A percentile compares a stretch with the other conserved stretches of the same genome.
phyloP scores from a whole-genome alignment of 257 asterid genomes.

The Solanum chiquidenum region DNA sequence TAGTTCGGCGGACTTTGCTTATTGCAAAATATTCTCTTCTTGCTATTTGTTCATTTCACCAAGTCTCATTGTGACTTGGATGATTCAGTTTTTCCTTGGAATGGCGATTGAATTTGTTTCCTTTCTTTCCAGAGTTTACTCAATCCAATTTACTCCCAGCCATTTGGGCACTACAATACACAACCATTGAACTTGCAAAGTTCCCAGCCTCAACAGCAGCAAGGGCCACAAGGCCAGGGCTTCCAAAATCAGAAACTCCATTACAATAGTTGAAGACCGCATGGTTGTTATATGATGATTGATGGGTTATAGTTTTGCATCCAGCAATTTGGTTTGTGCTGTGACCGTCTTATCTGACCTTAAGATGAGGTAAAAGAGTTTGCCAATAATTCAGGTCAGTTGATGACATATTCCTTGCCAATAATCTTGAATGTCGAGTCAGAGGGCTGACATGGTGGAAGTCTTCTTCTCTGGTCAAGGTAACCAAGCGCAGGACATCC shows the following conservation, averaged over 20 bases:
- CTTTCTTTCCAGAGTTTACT: conserved; percentile 39
- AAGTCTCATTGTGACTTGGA: neutral
- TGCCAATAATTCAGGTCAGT: conserved; percentile 9
- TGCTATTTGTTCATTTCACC: neutral
- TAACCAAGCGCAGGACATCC: conserved; percentile 24
- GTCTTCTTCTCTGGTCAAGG: conserved; percentile 10
- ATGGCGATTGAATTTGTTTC: neutral
- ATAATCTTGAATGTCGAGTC: conserved; percentile 10
- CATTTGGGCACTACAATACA: conserved; percentile 63
- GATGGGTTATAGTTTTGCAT: conserved; percentile 32
- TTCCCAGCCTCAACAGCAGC: conserved; percentile 60
- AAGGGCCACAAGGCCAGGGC: conserved; percentile 61
- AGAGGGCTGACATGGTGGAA: conserved; percentile 16
- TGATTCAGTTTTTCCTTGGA: neutral
- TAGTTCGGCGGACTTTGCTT: neutral
- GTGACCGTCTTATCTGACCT: neutral
- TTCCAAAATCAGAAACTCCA: conserved; percentile 73
- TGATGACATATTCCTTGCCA: conserved; percentile 11
- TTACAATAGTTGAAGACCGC: conserved; percentile 47
- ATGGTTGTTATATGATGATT: neutral
- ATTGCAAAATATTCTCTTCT: neutral
- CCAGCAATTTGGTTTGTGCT: conserved; percentile 49
- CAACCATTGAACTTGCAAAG: conserved; percentile 59
- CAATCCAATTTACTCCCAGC: conserved; percentile 83
- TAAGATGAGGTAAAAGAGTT: neutral